These are phyloP conservation scores for Mrakiaceae sp. DNA, from an alignment of 1,284 basidiomycete genomes.

Conservation along the genomic window DNA sequence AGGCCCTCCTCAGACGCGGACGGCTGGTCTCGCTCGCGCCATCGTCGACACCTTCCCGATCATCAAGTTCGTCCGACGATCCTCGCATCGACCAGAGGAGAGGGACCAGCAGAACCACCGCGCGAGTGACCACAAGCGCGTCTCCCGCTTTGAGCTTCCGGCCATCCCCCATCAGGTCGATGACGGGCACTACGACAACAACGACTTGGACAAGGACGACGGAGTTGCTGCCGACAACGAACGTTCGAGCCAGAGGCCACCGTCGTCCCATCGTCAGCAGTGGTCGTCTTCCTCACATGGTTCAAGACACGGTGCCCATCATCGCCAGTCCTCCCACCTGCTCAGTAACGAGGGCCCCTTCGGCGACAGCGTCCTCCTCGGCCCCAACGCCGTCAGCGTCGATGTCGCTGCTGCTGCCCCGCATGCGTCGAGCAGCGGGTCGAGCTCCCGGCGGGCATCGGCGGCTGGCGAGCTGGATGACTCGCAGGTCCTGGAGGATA, in stretches of 20 bases:
- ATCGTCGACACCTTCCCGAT: constrained; percentile 89
- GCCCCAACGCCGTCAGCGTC: too few species aligned
- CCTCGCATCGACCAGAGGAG: not conserved
- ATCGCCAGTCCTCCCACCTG: too few species aligned
- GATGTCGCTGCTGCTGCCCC: too few species aligned
- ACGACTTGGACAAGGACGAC: too few species aligned
- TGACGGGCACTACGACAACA: not conserved
- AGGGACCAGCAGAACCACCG: not conserved
- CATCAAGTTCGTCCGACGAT: constrained; percentile 60
- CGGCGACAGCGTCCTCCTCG: too few species aligned
- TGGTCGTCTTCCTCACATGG: too few species aligned
- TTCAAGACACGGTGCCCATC: too few species aligned
- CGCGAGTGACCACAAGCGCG: not conserved
- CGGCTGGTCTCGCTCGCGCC: constrained; percentile 69
- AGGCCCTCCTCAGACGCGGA: constrained; percentile 51
- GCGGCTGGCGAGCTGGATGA: constrained; percentile 5
- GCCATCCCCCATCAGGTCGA: not conserved
- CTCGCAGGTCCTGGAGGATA: constrained; percentile 1
- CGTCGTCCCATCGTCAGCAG: not conserved
- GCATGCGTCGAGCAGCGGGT: too few species aligned
- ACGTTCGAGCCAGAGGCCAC: too few species aligned
- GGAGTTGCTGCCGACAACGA: too few species aligned
- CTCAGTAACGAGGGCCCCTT: too few species aligned
- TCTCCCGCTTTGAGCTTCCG: not conserved
- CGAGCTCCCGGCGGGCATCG: not conserved